Percentiles rank a stretch among this genome's conserved stretches.
These are phyloP conservation scores for Neurospora pannonica DNA, from an alignment of 495 filamentous ascomycete genomes.

Conservation along the genomic window DNA sequence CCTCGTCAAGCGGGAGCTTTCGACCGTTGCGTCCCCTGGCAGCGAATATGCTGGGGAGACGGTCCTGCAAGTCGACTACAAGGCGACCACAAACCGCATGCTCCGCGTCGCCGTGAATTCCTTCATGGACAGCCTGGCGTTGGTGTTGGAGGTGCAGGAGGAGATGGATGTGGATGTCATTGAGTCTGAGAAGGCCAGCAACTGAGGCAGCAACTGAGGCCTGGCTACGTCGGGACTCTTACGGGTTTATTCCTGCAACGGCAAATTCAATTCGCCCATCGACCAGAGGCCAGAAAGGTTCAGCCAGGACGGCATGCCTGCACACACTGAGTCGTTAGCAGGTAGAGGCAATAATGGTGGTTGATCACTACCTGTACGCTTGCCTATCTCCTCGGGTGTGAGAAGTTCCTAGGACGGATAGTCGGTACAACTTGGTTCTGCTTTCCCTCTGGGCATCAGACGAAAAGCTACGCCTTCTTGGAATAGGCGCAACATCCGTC, in stretches of 20 bases:
- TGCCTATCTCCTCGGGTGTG: not conserved
- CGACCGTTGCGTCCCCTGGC: constrained; percentile 34
- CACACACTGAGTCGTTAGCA: not conserved
- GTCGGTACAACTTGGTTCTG: not conserved
- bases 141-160: constrained; percentile 77
- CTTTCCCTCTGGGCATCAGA: not conserved
- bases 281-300: not conserved
- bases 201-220: not conserved
- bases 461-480: not conserved
- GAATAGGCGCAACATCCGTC: not conserved
- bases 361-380: not conserved
- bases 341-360: not conserved
- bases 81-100: constrained; percentile 90
- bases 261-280: not conserved
- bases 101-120: constrained; percentile 93
- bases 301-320: not conserved
- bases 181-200: constrained; percentile 3
- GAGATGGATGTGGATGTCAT: constrained; percentile 84
- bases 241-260: not conserved
- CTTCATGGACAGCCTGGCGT: constrained; percentile 84
- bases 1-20: constrained; percentile 64
- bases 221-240: not conserved
- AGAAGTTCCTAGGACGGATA: not conserved
- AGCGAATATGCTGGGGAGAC: constrained; percentile 32
- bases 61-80: constrained; percentile 67